phyloP scores from a whole-genome alignment of 2,329 filamentous ascomycete species.

The Calonectria pteridis region DNA sequence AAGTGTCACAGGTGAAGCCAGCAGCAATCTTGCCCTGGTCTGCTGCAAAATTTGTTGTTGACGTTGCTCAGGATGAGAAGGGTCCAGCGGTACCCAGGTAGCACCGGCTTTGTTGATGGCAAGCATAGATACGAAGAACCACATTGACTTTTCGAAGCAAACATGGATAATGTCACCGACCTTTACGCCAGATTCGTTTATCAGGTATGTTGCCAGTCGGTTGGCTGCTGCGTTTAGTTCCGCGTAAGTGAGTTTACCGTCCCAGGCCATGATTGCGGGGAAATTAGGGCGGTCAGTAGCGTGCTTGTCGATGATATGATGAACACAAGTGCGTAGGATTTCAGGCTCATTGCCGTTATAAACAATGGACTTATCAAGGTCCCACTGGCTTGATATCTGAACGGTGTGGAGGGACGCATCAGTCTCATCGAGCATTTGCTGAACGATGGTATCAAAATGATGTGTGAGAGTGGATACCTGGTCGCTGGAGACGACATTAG shows the following conservation, averaged over 20 bases:
- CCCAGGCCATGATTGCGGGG: conserved; percentile 42
- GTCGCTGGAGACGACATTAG: not conserved
- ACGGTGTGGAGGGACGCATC: not conserved
- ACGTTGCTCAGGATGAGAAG: conserved; percentile 13
- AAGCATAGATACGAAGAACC: not conserved
- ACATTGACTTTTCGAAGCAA: conserved; percentile 16
- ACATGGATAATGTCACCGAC: not conserved
- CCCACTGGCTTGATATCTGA: not conserved
- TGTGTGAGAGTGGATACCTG: not conserved
- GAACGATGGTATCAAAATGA: not conserved
- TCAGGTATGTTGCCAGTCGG: conserved; percentile 16
- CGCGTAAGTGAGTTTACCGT: conserved; percentile 39
- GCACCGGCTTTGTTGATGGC: not conserved
- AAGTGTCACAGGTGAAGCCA: conserved; percentile 14
- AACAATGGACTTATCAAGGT: not conserved
- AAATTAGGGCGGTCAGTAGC: conserved; percentile 13
- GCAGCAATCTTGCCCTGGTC: not conserved
- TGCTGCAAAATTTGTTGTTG: conserved; percentile 15
- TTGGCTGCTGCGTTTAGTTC: conserved; percentile 23
- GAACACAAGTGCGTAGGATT: conserved; percentile 23
- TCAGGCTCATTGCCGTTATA: not conserved
- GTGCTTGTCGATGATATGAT: conserved; percentile 32
- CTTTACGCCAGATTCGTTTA: not conserved
- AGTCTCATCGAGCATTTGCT: not conserved
- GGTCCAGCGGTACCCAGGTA: not conserved